These are phyloP conservation scores for Choiromyces venosus DNA, from an alignment of 495 filamentous ascomycete species.

Conservation along the genomic window DNA sequence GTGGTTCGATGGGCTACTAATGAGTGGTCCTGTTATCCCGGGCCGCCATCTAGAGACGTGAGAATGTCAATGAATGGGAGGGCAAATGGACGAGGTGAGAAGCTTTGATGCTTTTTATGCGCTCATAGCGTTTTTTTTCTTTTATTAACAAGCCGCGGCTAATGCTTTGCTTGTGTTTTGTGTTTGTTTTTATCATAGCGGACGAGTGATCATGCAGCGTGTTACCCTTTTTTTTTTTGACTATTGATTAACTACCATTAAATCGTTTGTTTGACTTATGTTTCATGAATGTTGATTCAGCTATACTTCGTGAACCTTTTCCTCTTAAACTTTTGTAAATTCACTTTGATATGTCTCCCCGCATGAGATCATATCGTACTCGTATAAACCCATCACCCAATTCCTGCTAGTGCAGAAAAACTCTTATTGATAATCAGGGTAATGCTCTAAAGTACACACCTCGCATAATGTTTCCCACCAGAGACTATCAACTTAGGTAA, in stretches of 20 bases:
- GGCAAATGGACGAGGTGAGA: neutral
- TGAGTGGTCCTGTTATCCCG: conserved; percentile 36
- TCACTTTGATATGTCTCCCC: no score
- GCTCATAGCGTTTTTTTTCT: neutral
- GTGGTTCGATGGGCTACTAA: conserved; percentile 55
- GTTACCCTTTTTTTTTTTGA: neutral
- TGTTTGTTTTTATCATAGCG: neutral
- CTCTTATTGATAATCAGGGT: no score
- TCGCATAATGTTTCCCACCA: no score
- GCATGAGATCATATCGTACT: no score
- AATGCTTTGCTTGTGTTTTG: neutral
- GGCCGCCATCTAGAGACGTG: neutral
- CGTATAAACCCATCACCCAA: no score
- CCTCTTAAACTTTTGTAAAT: neutral
- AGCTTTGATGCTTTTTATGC: neutral
- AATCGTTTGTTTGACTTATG: neutral
- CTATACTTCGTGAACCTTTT: neutral
- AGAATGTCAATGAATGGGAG: neutral
- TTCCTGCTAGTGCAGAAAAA: no score
- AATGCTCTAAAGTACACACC: no score
- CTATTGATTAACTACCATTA: neutral
- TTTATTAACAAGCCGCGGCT: neutral
- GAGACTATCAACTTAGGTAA: no score
- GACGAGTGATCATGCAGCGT: neutral
- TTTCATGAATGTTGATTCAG: neutral